A percentile compares a stretch with the other conserved stretches of the same genome.
phyloP scores from a whole-genome alignment of 1,284 basidiomycete species.

The Tetrapyrgos nigripes region DNA sequence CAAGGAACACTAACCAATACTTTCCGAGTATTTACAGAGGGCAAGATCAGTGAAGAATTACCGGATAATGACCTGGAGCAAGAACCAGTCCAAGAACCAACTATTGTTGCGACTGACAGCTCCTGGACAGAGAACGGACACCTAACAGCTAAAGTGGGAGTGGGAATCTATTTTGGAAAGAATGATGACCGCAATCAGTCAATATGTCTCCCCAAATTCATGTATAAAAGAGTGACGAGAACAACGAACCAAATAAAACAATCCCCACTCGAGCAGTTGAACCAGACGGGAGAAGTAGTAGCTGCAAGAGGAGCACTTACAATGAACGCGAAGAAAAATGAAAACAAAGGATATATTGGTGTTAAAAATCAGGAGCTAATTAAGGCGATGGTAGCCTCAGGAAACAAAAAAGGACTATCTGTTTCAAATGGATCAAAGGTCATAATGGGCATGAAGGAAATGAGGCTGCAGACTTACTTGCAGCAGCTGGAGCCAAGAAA shows the following conservation, averaged over 20 bases:
- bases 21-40: too few species aligned
- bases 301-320: background rate
- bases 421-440: constrained; percentile 23
- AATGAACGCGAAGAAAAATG: background rate
- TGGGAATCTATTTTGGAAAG: background rate
- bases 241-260: background rate
- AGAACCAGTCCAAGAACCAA: too few species aligned
- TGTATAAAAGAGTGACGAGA: background rate
- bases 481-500: constrained; percentile 2
- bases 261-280: background rate
- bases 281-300: too few species aligned
- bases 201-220: background rate
- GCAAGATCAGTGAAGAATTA: too few species aligned
- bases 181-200: background rate
- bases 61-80: too few species aligned
- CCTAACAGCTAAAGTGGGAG: background rate
- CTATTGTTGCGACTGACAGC: too few species aligned
- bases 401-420: constrained; percentile 3
- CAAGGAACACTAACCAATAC: too few species aligned
- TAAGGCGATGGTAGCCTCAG: background rate
- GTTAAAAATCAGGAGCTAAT: background rate
- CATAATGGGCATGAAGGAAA: constrained; percentile 21
- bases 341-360: background rate
- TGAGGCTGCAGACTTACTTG: constrained; percentile 18
- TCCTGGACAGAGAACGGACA: too few species aligned